Evolutionary conservation across 805 yeast species (phyloP), one percentile per base, ranked within the genome.

Genomic region (Pichia ethanolica): DNA sequence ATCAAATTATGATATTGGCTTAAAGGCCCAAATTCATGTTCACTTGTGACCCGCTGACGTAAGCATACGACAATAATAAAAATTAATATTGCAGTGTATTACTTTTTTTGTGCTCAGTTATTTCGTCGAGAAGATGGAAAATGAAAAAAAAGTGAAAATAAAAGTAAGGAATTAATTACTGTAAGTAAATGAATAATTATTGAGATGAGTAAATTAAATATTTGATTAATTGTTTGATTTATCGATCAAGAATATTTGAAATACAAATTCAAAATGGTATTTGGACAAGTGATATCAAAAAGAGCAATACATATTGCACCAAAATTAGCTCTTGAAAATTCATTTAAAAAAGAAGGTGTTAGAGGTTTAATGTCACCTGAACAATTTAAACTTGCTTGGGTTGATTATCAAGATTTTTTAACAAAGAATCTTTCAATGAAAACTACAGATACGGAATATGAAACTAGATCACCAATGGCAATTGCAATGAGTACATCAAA

Each of bases 401-500:
- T 69, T 5, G 85, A 89, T 49, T 83, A 88, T 66, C 99, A 91
- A 69, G 72, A 71, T 47, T 79, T 70, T 53, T 67, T 81, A 48
- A 75, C 86, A 49, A 73, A 81, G 56, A 78, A 80, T 48, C 69
- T 86, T 56, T 74, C 83, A 25, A 68, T 78, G 56, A 69, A 78
- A 45, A 86, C 95, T 1, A 77, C 76, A 44, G 97, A 95, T 13
- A 86, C 96, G 1, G 83, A 81, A 48, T 76, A 82, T 63, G 97
- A 89, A 66, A 76, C 85, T 7, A 79, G 86, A 63, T 70, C 76
- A 20, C 91, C 96, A 4, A 79, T 83, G 64, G 86, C 86, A 53
- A 79, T 88, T 48, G 64, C 82, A 50, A 67, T 81, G 51, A 76
- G 81, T 55, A 80, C 93, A 0, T 84, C 89, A 4, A 77, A 78